Evolutionary conservation across 495 filamentous ascomycete species (phyloP).

Genomic region (Tuber magnatum): DNA sequence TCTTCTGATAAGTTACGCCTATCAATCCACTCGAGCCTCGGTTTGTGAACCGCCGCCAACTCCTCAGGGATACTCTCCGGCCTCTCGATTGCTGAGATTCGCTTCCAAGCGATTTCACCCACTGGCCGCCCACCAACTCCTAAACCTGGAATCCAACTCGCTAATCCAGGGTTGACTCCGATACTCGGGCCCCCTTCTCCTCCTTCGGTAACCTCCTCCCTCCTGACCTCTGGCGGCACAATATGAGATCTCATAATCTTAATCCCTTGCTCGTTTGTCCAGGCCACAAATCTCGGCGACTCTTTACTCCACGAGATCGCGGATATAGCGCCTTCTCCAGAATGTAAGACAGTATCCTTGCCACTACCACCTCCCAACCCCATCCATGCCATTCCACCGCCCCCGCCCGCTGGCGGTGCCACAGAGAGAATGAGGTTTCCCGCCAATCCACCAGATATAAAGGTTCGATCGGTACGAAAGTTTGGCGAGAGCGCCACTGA

Average conservation of each 20-base stretch:
- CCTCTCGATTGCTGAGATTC: conserved; percentile 74
- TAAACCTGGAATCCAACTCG: conserved; percentile 39
- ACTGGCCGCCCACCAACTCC: conserved; percentile 56
- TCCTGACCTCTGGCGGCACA: conserved; percentile 49
- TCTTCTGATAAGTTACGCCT: conserved; percentile 60
- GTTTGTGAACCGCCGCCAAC: conserved; percentile 91
- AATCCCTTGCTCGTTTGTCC: conserved; percentile 93
- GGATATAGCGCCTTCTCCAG: conserved; percentile 82
- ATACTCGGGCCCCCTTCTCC: conserved; percentile 6
- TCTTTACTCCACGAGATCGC: conserved; percentile 81
- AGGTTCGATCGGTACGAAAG: conserved; percentile 77
- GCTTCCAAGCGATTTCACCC: conserved; percentile 80
- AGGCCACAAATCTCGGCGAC: conserved; percentile 82
- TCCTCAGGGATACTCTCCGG: conserved; percentile 56
- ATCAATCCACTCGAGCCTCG: conserved; percentile 84
- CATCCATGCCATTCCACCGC: conserved; percentile 55
- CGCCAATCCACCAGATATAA: conserved; percentile 81
- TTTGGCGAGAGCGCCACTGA: conserved; percentile 86
- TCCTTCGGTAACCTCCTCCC: conserved; percentile 26
- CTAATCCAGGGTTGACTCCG: conserved; percentile 29
- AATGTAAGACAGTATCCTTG: conserved; percentile 82
- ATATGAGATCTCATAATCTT: conserved; percentile 94
- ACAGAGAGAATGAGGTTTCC: conserved; percentile 87
- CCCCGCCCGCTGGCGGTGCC: conserved; percentile 64
- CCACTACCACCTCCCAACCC: conserved; percentile 69